Conservation (phyloP, 2,329 filamentous ascomycete genomes). For the Neonectria punicea region DNA sequence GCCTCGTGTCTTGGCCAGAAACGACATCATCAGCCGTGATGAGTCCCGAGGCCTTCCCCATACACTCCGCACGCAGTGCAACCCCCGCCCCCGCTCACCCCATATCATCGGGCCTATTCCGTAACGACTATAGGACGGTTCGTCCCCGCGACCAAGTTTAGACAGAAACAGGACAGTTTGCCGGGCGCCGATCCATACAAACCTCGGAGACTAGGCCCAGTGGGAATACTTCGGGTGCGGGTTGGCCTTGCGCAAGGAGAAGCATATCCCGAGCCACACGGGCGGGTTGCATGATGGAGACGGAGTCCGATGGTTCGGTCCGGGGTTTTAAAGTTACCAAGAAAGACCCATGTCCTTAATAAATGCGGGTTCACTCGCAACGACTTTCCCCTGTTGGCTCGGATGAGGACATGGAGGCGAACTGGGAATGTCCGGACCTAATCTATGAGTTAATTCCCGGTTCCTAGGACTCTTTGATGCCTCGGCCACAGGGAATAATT, state of each 20-base stretch:
- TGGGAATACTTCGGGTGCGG: constrained; percentile 9
- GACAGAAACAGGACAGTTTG: neutral
- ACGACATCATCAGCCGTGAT: neutral
- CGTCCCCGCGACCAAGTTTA: neutral
- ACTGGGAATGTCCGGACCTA: no score
- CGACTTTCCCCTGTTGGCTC: no score
- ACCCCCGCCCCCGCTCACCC: constrained; percentile 24
- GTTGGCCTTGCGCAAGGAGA: neutral
- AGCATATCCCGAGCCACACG: neutral
- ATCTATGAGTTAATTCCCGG: no score
- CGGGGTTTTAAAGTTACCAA: neutral
- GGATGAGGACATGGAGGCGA: no score
- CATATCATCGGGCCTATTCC: constrained; percentile 24
- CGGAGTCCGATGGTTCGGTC: neutral
- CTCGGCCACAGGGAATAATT: no score
- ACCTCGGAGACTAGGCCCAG: constrained; percentile 15
- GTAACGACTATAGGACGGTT: neutral
- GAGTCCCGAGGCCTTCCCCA: constrained; percentile 13
- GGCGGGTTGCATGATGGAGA: neutral
- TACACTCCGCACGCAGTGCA: constrained; percentile 18
- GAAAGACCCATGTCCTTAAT: neutral
- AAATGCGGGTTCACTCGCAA: no score
- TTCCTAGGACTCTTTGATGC: no score
- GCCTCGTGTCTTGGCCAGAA: neutral
- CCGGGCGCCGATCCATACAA: neutral